Conservation (phyloP, 2,329 filamentous ascomycete species). For the Aspergillus fumigatiaffinis region DNA sequence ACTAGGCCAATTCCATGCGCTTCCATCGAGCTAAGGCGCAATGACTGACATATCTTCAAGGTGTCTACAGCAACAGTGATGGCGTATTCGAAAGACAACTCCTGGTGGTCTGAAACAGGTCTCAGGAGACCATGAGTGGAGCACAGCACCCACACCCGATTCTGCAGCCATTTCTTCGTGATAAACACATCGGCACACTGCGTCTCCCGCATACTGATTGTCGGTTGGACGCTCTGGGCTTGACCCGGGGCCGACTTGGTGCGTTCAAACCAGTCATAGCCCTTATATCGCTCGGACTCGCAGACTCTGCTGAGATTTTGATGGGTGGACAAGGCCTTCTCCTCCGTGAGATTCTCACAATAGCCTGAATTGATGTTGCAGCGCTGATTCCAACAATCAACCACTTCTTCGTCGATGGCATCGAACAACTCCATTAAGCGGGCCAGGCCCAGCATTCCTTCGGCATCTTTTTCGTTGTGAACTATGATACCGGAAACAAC, state of each 20-base stretch:
- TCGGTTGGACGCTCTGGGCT: constrained; percentile 18
- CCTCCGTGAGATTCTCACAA: constrained; percentile 63
- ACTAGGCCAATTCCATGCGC: constrained; percentile 40
- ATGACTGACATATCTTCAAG: constrained; percentile 30
- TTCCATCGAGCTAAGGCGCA: constrained; percentile 38
- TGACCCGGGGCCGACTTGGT: constrained; percentile 22
- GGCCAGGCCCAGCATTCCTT: constrained; percentile 42
- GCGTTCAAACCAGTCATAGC: constrained; percentile 37
- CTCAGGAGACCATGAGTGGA: constrained; percentile 37
- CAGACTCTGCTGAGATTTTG: constrained; percentile 31
- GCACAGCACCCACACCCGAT: constrained; percentile 41
- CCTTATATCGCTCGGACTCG: constrained; percentile 33
- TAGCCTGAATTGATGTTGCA: constrained; percentile 60
- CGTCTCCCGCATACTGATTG: constrained; percentile 32
- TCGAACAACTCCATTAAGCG: constrained; percentile 44
- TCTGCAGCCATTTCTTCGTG: constrained; percentile 43
- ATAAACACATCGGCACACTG: constrained; percentile 42
- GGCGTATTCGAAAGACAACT: constrained; percentile 37
- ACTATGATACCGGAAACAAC: constrained; percentile 39
- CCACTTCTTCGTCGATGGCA: constrained; percentile 41
- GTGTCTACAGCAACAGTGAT: constrained; percentile 32
- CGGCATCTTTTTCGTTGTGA: constrained; percentile 42
- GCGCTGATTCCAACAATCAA: constrained; percentile 43
- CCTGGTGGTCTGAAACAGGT: constrained; percentile 31
- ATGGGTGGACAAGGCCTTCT: constrained; percentile 50